Evolutionary conservation across 345 rosid genomes (phyloP), one percentile per base, ranked within the genome.

Genomic region (Hibiscus mutabilis): DNA sequence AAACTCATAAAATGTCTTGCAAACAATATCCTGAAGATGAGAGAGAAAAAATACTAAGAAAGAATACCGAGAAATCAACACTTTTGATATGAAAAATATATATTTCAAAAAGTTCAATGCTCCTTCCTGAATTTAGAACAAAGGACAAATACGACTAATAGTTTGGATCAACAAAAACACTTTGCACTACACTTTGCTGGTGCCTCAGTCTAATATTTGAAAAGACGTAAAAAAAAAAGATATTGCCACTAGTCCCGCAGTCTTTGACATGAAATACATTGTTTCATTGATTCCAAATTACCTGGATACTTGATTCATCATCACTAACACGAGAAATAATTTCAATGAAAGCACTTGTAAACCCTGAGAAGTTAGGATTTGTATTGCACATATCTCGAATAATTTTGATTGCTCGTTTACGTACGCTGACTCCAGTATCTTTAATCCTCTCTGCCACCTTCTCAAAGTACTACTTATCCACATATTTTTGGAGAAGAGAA

Each of bases 271-370:
- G 24, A 67, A 25, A 27, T 67, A 1, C 59, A 67, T 27, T 16
- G 25, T 40, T 53, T 61, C 18, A 71, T 52, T 66, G 60, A 69
- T 76, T 71, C 71, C 12, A 40, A 68, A 63, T 82, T 86, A 92
- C 99, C 96, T 95, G 99, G 68, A 95, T 86, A 75, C 96, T 95
- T 69, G 98, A 86, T 79, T 95, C 99, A 40, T 95, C 99, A 81
- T 95, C 98, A 71, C 88, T 89, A 72, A 95, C 87, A 79, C 99
- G 98, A 80, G 94, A 88, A 75, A 92, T 82, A 72, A 95, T 92
- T 86, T 92, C 97, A 68, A 85, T 83, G 84, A 94, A 95, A 33
- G 99, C 99, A 80, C 82, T 81, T 69, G 96, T 86, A 86, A 89
- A 89, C 71, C 86, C 92, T 70, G 99, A 82, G 79, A 95, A 95